A percentile compares a stretch with the other conserved stretches of the same genome.
Evolutionary conservation across 2,329 filamentous ascomycete species (phyloP).

Genomic region (Fusarium humuli): DNA sequence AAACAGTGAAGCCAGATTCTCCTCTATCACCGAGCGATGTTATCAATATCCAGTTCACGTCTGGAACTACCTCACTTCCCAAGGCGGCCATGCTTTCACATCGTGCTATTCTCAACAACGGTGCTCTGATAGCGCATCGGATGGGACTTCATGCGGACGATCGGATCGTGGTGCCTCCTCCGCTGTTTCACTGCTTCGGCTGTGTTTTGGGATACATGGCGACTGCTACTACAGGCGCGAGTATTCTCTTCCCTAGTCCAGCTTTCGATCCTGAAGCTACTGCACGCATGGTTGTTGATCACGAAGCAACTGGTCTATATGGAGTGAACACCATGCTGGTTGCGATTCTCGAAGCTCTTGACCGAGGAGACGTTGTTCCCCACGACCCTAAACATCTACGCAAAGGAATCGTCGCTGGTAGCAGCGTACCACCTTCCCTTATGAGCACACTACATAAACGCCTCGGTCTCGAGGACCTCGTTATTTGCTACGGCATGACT

Average conservation of each 20-base stretch:
- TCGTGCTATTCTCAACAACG: constrained; percentile 91
- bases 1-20: constrained; percentile 56
- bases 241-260: constrained; percentile 87
- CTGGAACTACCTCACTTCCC: constrained; percentile 89
- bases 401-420: constrained; percentile 93
- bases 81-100: constrained; percentile 94
- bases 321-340: constrained; percentile 95
- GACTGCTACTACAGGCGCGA: constrained; percentile 81
- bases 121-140: constrained; percentile 81
- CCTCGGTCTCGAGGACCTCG: constrained; percentile 83
- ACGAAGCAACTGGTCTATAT: constrained; percentile 75
- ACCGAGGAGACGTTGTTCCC: constrained; percentile 51
- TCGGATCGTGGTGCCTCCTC: constrained; percentile 85
- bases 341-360: constrained; percentile 84
- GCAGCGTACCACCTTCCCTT: constrained; percentile 82
- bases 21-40: constrained; percentile 72
- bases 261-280: constrained; percentile 85
- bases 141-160: constrained; percentile 84
- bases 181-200: constrained; percentile 92
- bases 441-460: constrained; percentile 80
- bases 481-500: constrained; percentile 97
- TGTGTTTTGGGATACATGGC: constrained; percentile 96
- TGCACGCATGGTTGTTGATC: constrained; percentile 66
- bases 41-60: constrained; percentile 97
- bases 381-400: constrained; percentile 61